These are phyloP conservation scores for Westerdykella ornata DNA, from an alignment of 2,329 filamentous ascomycete genomes.

Conservation along the genomic window DNA sequence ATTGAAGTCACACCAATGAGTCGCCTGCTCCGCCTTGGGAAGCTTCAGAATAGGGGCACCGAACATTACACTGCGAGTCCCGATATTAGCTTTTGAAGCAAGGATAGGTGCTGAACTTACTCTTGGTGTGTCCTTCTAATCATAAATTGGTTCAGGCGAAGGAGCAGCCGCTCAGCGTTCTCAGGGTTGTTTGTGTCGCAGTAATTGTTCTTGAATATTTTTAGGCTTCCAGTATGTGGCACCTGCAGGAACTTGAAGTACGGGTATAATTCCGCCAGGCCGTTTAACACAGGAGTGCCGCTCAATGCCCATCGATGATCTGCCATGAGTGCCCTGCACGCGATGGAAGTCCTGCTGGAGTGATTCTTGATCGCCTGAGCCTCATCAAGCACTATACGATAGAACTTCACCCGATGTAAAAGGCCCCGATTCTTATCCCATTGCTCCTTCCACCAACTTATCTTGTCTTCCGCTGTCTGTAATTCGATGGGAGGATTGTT, in stretches of 20 bases:
- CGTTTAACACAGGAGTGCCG: conserved; percentile 40
- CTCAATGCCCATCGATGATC: conserved; percentile 40
- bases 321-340: conserved; percentile 40
- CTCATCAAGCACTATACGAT: conserved; percentile 53
- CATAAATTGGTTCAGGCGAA: conserved; percentile 44
- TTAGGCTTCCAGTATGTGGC: conserved; percentile 36
- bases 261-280: conserved; percentile 26
- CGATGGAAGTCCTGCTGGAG: conserved; percentile 37
- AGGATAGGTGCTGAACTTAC: conserved; percentile 12
- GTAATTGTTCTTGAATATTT: conserved; percentile 43
- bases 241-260: conserved; percentile 44
- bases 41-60: conserved; percentile 49
- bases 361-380: conserved; percentile 52
- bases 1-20: conserved; percentile 46
- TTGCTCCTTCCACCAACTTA: conserved; percentile 33
- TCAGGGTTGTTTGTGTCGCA: conserved; percentile 27
- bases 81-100: background rate
- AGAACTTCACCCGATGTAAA: conserved; percentile 32
- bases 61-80: conserved; percentile 37
- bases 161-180: conserved; percentile 30
- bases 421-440: conserved; percentile 30
- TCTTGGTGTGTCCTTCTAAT: conserved; percentile 51
- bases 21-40: conserved; percentile 43
- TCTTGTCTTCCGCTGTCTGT: conserved; percentile 35
- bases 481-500: conserved; percentile 33